Base-by-base conservation (phyloP, 1,284 basidiomycete species). In the Schizophyllum amplum region DNA sequence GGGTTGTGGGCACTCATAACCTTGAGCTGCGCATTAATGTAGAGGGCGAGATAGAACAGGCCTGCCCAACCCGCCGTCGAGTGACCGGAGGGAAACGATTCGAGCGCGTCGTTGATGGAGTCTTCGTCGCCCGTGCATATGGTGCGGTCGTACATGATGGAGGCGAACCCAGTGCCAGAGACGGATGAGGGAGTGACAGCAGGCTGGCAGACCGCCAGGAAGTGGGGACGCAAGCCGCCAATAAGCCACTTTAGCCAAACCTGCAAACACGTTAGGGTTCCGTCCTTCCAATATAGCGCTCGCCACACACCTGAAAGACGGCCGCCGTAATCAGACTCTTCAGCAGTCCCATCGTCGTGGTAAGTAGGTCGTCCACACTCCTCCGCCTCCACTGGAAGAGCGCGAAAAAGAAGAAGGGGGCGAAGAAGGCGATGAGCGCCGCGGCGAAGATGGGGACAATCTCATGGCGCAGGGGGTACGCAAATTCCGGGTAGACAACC, bases 221-320 rank as follows among this genome's bases (percentile, higher is more conserved):
- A 80, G 61, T 80, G 76, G n/a, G 79, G 78, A 6, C 76, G 71
- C 51, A 77, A 69, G 9, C 77, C 77, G 26, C 75, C 79, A 60
- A 81, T 80, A 52, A 80, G 68, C 75, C 75, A 81, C 64, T 83
- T 82, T 57, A 82, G 67, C 67, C 77, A 81, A 5, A 82, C 79
- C 65, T 81, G 72, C 62, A 76, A 75, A 64, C 66, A 60, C 21
- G 67, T 23, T 55, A 13, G 55, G 21, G 7, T 50, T 66, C n/a
- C 0, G 64, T 64, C 4, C 62, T 67, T 47, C 60, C 3, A 49
- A 50, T 33, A 15, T 33, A 24, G 5, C 1, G 27, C 5, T 0
- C 15, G 11, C 7, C 33, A 55, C 50, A 25, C 33, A 66, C 68
- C 54, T 67, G 62, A 25, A 63, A 65, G 21, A 67, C 68, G 5